Evolutionary conservation across 192 early-diverging fungal genomes (phyloP).

Genomic region (Bifiguratus adelaidae): DNA sequence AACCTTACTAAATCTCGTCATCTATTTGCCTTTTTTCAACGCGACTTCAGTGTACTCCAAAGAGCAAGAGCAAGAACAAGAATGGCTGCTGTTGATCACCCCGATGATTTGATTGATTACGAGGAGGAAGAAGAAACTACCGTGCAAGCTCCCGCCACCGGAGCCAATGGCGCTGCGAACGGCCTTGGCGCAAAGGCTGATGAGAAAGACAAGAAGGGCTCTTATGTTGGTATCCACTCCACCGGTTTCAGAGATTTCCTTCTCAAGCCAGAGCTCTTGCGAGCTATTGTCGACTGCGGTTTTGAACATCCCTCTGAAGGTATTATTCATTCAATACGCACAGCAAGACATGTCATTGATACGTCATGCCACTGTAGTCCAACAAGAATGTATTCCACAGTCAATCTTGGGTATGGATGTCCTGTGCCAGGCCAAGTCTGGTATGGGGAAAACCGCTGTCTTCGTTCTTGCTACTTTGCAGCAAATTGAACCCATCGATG

Average conservation of each 20-base stretch:
- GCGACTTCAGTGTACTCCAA: too few relatives aligned
- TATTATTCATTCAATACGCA: slow-evolving; percentile 15
- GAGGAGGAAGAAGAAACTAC: slow-evolving; percentile 87
- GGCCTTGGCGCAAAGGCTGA: slow-evolving; percentile 42
- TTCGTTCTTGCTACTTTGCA: slow-evolving; percentile 94
- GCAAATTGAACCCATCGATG: slow-evolving; percentile 77
- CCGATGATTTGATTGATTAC: slow-evolving; percentile 94
- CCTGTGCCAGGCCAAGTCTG: slow-evolving; percentile 95
- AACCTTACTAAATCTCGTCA: too few relatives aligned
- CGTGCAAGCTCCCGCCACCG: slow-evolving; percentile 34
- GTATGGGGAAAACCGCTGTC: slow-evolving; percentile 98
- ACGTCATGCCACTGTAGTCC: slow-evolving; percentile 42
- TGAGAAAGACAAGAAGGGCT: slow-evolving; percentile 89
- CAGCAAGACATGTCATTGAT: background rate
- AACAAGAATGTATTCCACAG: slow-evolving; percentile 97
- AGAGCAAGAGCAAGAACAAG: slow-evolving; percentile 6
- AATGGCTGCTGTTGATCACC: slow-evolving; percentile 50
- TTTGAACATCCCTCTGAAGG: slow-evolving; percentile 98
- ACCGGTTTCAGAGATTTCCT: slow-evolving; percentile 98
- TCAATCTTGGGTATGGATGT: slow-evolving; percentile 96
- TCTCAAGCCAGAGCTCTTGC: slow-evolving; percentile 90
- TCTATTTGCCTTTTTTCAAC: too few relatives aligned
- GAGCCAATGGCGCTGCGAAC: slow-evolving; percentile 18
- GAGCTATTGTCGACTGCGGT: slow-evolving; percentile 96
- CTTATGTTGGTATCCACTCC: slow-evolving; percentile 96